Base-by-base conservation (phyloP, 2,329 filamentous ascomycete species). In the Trichothecium sympodiale region DNA sequence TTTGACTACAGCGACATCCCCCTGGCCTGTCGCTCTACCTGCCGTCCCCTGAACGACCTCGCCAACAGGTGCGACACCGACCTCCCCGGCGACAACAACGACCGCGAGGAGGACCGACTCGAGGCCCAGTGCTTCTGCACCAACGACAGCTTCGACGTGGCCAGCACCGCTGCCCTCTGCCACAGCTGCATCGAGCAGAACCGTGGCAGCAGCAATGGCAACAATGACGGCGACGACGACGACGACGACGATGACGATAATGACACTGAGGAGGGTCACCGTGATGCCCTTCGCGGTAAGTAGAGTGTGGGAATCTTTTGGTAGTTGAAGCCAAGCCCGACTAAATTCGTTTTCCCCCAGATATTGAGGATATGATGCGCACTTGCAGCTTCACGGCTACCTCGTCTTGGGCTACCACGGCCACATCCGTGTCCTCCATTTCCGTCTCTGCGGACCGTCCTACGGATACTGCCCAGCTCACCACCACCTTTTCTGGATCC, bases 81-180 rank as follows among this genome's bases (percentile, higher is more conserved):
- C 36, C 47, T 54, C 27, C 36, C 17, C 16, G 33, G 30, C 17
- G 46, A 48, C 29, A 46, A 52, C 36, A 47, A 41, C 14, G 53
- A 58, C 46, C 50, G 47, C 17, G 43, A 51, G 23, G 57, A 62
- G 44, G 47, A 58, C 31, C 53, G 51, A 14, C 55, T 62, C 35
- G 50, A 56, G 48, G 47, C 45, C 10, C 57, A 63, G 43, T 64
- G 61, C 41, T 43, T 62, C 35, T 61, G 61, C 51, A 55, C 56
- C 43, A 59, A 65, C 50, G 41, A 49, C 33, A 58, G 57, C 45
- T 59, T 65, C 46, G 45, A 61, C 45, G 61, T 64, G 34, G 42
- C 33, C 17, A 39, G 43, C 14, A 43, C 62, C 33, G 52, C 58
- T 14, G 55, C 47, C 3, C 50, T 60, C 15, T 64, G 60, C 40